Base-by-base conservation (phyloP, 257 asterid species). In the Salvia miltiorrhiza region DNA sequence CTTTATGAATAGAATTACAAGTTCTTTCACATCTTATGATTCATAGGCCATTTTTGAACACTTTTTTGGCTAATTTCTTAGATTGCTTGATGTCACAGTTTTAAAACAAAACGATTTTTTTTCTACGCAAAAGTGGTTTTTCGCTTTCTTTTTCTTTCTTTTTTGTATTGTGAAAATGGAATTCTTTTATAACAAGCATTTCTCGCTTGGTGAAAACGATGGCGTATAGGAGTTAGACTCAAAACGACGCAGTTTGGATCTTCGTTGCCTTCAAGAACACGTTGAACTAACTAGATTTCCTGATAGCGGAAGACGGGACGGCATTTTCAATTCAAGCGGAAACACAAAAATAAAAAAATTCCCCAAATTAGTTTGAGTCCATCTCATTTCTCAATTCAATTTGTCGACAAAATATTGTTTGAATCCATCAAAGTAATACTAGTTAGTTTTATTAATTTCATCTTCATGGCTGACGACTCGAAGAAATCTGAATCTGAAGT, bases 401-500 rank as follows among this genome's bases (percentile, higher is more conserved):
- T 40, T 64, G 28, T 48, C 28, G 52, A 16, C n/a, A 41, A 44
- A 5, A 0, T 3, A 43, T 33, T 56, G 32, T 12, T 33, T 1
- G 4, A 24, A 7, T 50, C 41, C 21, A 43, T 20, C 23, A 24
- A 44, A 59, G 40, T 44, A n/a, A 7, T 28, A 30, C 7, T n/a
- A n/a, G n/a, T 30, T 7, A 12, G 35, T 20, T 68, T 50, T 37
- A n/a, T 39, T 55, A 13, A 50, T 66, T 66, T 12, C 62, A 43
- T 50, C 11, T 17, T 62, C 72, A 85, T 87, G 95, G 89, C 86
- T 68, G 93, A 81, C 44, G 73, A 77, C 65, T 73, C 76, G 79
- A 58, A 71, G 64, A 83, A 81, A 59, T 63, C 85, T 2, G 85
- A 66, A 33, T 77, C 85, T 54, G 92, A 82, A 71, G 77, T 74